Evolutionary conservation across 2,329 filamentous ascomycete genomes (phyloP), one percentile per base, ranked within the genome.

Genomic region (Penicillium griseofulvum): DNA sequence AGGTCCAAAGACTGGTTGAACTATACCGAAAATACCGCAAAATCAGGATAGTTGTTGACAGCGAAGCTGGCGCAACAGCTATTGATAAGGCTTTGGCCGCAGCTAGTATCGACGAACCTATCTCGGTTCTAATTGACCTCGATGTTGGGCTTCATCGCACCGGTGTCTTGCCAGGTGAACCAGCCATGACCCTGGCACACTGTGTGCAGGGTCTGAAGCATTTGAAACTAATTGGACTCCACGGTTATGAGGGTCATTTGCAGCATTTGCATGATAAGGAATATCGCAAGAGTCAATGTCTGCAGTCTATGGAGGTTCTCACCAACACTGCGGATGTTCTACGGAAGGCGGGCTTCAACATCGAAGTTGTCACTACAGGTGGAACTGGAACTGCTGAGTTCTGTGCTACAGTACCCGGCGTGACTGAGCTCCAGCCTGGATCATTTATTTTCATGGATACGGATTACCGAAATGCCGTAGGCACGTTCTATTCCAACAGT

Each of bases 391-490:
- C 80, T 1, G 78, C 75, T 2, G 80, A 82, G 56, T 82, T 83
- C 59, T 83, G 80, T 52, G 80, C 75, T 1, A 74, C 68, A 0
- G 78, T 81, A 0, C 74, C 76, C 0, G 80, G 80, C 0, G 73
- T 83, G 0, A 83, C 80, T 1, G 81, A 83, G 60, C 69, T 83
- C 1, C 81, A 83, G 61, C 81, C 81, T 0, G 81, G 81, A 0
- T 81, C 78, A 0, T 83, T 83, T 55, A 75, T 83, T 52, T 83
- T 83, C 63, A 83, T 83, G 81, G 81, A 83, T 54, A 81, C 80
- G 2, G 81, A 83, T 61, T 83, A 83, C 59, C 75, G 80, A 3
- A 79, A 80, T 49, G 81, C 81, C 0, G 72, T 83, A 0, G 81
- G 81, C 1, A 68, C 71, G 0, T 75, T 76, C 52, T 83, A 79